These are phyloP conservation scores for Saccharata proteae DNA, from an alignment of 2,329 filamentous ascomycete species.

Conservation along the genomic window DNA sequence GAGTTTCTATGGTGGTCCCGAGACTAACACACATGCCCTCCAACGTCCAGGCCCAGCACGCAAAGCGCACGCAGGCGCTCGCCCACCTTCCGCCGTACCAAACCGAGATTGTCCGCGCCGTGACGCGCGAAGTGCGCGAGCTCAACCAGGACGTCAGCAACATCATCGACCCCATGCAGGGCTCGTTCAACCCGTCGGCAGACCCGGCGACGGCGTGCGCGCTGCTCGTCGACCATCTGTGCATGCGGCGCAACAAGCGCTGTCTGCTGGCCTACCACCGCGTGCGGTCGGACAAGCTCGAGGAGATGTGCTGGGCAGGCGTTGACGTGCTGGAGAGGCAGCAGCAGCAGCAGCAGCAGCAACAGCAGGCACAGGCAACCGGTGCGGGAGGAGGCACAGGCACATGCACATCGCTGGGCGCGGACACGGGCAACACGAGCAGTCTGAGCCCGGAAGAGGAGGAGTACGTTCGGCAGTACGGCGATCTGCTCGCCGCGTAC, in stretches of 20 bases:
- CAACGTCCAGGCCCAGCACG: slow-evolving; percentile 87
- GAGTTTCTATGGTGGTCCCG: too few relatives aligned
- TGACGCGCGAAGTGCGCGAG: slow-evolving; percentile 85
- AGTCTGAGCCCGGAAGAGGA: slow-evolving; percentile 91
- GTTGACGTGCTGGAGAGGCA: slow-evolving; percentile 64
- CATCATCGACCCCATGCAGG: slow-evolving; percentile 64
- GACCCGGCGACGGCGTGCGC: slow-evolving; percentile 79
- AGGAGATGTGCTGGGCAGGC: slow-evolving; percentile 87
- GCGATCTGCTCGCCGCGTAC: slow-evolving; percentile 84
- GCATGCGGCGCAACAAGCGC: slow-evolving; percentile 91
- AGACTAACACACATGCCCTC: neutral
- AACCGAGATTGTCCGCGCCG: slow-evolving; percentile 75
- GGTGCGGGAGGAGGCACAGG: slow-evolving; percentile 22
- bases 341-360: slow-evolving; percentile 45
- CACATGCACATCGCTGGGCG: slow-evolving; percentile 23
- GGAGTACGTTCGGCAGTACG: slow-evolving; percentile 87
- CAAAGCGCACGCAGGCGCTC: slow-evolving; percentile 84
- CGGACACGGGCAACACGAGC: slow-evolving; percentile 46
- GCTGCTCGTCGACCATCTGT: slow-evolving; percentile 83
- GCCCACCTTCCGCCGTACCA: slow-evolving; percentile 82
- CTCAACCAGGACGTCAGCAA: slow-evolving; percentile 74
- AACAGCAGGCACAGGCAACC: slow-evolving; percentile 28
- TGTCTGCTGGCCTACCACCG: slow-evolving; percentile 91
- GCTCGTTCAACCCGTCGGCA: slow-evolving; percentile 71
- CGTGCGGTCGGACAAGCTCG: slow-evolving; percentile 78